phyloP scores from a whole-genome alignment of 2,329 filamentous ascomycete genomes.

The Paradendryphiella salina region DNA sequence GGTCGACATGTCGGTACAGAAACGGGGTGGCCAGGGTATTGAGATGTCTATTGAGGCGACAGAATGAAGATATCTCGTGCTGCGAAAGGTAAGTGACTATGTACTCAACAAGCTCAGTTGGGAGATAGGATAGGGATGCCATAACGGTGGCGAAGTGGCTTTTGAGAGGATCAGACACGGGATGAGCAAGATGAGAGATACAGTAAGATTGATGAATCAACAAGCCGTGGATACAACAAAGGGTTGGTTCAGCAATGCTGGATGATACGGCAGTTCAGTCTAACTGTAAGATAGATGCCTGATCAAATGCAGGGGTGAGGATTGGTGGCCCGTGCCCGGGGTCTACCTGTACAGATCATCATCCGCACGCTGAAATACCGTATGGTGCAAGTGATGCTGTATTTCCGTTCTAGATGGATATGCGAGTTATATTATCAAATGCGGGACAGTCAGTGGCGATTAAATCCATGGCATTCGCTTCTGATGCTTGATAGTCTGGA shows the following conservation, averaged over 20 bases:
- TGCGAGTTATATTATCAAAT: too few species aligned
- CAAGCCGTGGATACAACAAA: background rate
- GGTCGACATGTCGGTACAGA: conserved; percentile 32
- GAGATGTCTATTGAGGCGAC: conserved; percentile 18
- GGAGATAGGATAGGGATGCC: conserved; percentile 26
- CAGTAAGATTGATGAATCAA: background rate
- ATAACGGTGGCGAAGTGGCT: conserved; percentile 10
- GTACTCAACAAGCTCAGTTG: conserved; percentile 32
- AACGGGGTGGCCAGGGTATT: conserved; percentile 20
- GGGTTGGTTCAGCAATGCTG: too few species aligned
- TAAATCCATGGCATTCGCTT: too few species aligned
- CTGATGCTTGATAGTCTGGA: background rate
- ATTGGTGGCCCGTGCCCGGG: background rate
- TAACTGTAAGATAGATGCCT: conserved; percentile 1
- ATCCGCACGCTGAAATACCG: background rate
- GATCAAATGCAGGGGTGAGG: background rate
- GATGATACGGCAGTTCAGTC: background rate
- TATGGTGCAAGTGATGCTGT: background rate
- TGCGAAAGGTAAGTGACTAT: conserved; percentile 26
- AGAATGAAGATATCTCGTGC: conserved; percentile 21
- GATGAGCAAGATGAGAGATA: background rate
- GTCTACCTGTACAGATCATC: background rate
- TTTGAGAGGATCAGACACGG: background rate
- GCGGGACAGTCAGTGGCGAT: too few species aligned
- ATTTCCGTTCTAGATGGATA: background rate